phyloP scores from a whole-genome alignment of 306 rosid genomes.

The Inga laurina region DNA sequence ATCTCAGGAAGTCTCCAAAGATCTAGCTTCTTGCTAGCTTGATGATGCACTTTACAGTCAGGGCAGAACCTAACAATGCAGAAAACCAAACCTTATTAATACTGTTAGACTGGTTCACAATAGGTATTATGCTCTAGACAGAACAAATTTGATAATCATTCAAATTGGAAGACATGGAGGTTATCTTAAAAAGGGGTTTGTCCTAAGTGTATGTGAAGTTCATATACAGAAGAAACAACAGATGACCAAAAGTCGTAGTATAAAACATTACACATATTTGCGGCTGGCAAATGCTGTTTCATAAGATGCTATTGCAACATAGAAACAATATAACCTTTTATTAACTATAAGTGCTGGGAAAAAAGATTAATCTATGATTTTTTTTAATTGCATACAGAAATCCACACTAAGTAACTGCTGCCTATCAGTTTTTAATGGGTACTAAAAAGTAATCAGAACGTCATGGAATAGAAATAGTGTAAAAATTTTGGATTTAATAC shows the following conservation, averaged over 20 bases:
- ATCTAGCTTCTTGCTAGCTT: slow-evolving; percentile 96
- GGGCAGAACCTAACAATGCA: slow-evolving; percentile 82
- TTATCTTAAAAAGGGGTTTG: slow-evolving; percentile 5
- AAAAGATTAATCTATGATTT: neutral
- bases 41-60: slow-evolving; percentile 80
- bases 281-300: slow-evolving; percentile 18
- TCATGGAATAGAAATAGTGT: neutral
- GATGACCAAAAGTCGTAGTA: slow-evolving; percentile 6
- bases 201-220: slow-evolving; percentile 4
- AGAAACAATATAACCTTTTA: neutral
- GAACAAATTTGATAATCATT: neutral
- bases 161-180: slow-evolving; percentile 25
- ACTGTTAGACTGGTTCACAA: slow-evolving; percentile 22
- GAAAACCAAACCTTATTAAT: slow-evolving; percentile 38
- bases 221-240: slow-evolving; percentile 16
- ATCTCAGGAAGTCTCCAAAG: slow-evolving; percentile 99
- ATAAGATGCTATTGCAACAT: slow-evolving; percentile 13
- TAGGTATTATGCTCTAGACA: slow-evolving; percentile 18
- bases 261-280: slow-evolving; percentile 22
- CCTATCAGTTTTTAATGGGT: slow-evolving; percentile 9
- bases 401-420: slow-evolving; percentile 21
- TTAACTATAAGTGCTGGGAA: slow-evolving; percentile 10
- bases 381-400: slow-evolving; percentile 8
- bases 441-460: slow-evolving; percentile 10
- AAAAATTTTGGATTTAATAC: neutral